These are phyloP conservation scores for Penicillium sp. DNA, from an alignment of 2,329 filamentous ascomycete species.

Conservation along the genomic window DNA sequence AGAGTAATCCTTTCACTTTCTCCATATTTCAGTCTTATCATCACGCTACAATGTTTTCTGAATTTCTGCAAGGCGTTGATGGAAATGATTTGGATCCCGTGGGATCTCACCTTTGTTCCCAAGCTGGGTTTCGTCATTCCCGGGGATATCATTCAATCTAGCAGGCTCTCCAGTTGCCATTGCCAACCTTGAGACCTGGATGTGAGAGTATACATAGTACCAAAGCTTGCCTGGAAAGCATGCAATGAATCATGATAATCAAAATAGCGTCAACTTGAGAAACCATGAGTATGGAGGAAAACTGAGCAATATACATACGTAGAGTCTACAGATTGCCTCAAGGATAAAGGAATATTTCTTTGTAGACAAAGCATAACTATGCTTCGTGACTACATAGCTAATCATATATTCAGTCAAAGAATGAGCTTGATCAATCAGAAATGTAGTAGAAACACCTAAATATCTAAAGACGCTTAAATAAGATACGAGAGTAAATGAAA, in stretches of 20 bases:
- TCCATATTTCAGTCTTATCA: background rate
- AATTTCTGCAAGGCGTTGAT: conserved; percentile 14
- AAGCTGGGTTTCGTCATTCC: background rate
- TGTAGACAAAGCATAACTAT: too few species aligned
- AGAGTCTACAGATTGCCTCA: background rate
- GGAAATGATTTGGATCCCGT: conserved; percentile 6
- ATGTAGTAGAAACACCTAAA: background rate
- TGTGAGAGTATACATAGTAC: conserved; percentile 1
- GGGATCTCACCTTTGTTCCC: conserved; percentile 2
- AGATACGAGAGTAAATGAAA: background rate
- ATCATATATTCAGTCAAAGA: background rate
- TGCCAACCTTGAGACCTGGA: background rate
- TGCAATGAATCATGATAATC: conserved; percentile 11
- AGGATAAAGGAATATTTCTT: too few species aligned
- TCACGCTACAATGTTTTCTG: background rate
- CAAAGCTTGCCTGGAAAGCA: background rate
- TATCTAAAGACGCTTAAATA: background rate
- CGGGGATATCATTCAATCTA: background rate
- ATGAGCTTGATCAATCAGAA: background rate
- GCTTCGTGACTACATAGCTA: too few species aligned
- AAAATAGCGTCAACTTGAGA: background rate
- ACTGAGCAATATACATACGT: background rate
- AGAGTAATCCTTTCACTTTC: conserved; percentile 39
- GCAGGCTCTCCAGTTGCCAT: background rate
- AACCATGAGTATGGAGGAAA: background rate